Base-by-base conservation (phyloP, 2,329 filamentous ascomycete genomes). In the Rhinocladiella similis region DNA sequence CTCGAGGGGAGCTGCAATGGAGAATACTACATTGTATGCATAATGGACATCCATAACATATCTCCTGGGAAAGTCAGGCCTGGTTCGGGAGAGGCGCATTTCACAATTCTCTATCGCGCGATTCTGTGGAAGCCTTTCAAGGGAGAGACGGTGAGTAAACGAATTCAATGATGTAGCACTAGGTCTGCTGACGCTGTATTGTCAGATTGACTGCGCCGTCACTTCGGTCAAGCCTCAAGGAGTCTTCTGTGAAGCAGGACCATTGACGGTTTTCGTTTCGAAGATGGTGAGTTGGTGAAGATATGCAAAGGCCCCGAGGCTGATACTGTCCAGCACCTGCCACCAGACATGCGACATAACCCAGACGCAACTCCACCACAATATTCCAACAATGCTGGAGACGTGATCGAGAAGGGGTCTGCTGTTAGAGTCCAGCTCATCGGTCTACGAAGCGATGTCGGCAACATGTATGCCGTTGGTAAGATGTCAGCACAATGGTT, bases 41-140 rank as follows among this genome's bases (percentile, higher is more conserved):
- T 99, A 68, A 93, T 99, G 85, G 92, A 97, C 73, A 90, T 92
- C 47, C 92, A 95, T 68, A 90, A 97, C 66, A 93, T 97, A 68
- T 95, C 91, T 14, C 91, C 96, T 69, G 92, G 92, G 12, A 88
- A 91, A 66, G 93, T 99, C 60, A 83, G 97, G 54, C 93, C 94
- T 2, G 90, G 93, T 7, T 96, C 89, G 60, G 94, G 92, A 9
- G 82, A 95, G 65, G 93, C 94, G 18, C 91, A 97, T 74, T 99
- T 97, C 71, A 96, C 90, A 0, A 91, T 99, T 47, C 86, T 89
- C 67, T 99, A 97, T 72, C 90, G 92, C 59, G 94, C 94, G 51
- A 93, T 99, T 58, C 91, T 99, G 56, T 99, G 93, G 93, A 85
- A 93, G 69, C 94, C 94, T 10, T 99, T 97, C 80, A 93, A 94